These are phyloP conservation scores for Bolboschoenoplectus hybrid DNA, from an alignment of 202 grass and related monocot genomes.

Conservation along the genomic window DNA sequence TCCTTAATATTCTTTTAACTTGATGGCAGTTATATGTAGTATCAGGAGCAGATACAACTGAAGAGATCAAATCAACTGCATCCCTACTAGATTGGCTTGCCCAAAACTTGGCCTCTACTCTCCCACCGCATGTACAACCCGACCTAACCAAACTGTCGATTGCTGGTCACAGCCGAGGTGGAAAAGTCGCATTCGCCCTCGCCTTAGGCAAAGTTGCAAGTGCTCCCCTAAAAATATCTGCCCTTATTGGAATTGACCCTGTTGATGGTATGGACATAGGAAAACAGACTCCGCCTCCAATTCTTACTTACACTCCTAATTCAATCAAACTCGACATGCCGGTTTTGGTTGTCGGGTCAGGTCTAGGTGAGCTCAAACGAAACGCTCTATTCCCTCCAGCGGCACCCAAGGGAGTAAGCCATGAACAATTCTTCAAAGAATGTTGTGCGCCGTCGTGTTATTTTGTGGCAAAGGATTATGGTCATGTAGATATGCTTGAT, in stretches of 20 bases:
- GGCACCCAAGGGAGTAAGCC: slow-evolving; percentile 63
- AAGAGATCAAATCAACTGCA: slow-evolving; percentile 66
- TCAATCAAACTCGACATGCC: slow-evolving; percentile 49
- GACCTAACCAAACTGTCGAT: slow-evolving; percentile 49
- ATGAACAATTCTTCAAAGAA: slow-evolving; percentile 67
- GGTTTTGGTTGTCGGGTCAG: slow-evolving; percentile 71
- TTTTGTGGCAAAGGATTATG: slow-evolving; percentile 76
- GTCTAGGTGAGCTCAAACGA: slow-evolving; percentile 57
- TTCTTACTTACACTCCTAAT: slow-evolving; percentile 44
- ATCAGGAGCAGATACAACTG: slow-evolving; percentile 62
- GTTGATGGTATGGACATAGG: slow-evolving; percentile 77
- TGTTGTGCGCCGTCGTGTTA: slow-evolving; percentile 50
- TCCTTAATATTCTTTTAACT: slow-evolving; percentile 2
- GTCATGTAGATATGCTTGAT: slow-evolving; percentile 88
- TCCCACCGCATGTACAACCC: slow-evolving; percentile 42
- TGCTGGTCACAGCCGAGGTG: slow-evolving; percentile 84
- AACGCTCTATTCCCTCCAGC: slow-evolving; percentile 57
- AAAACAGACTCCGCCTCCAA: slow-evolving; percentile 64
- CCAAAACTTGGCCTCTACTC: slow-evolving; percentile 35
- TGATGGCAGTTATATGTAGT: slow-evolving; percentile 58
- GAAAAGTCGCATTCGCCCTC: slow-evolving; percentile 79
- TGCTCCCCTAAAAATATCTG: slow-evolving; percentile 43
- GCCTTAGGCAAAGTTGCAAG: slow-evolving; percentile 49
- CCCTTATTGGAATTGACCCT: slow-evolving; percentile 71
- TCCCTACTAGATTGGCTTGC: slow-evolving; percentile 62